Percentiles rank a stretch among this genome's conserved stretches.
These are phyloP conservation scores for Blastocrithidia nonstop DNA, from an alignment of 208 protist genomes.

Conservation along the genomic window DNA sequence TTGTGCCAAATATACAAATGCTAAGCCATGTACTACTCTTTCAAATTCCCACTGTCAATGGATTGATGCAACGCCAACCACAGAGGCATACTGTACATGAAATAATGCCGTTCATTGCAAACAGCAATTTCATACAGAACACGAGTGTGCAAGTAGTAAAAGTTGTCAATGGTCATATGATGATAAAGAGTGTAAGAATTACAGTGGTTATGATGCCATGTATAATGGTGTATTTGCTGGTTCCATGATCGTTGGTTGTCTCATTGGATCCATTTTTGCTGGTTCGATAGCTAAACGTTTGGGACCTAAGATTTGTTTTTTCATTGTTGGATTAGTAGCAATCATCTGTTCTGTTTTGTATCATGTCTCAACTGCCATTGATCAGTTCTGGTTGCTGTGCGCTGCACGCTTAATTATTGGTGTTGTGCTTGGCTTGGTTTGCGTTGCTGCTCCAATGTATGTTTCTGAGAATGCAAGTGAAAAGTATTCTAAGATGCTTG, in stretches of 20 bases:
- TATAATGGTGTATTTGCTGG: slow-evolving; percentile 68
- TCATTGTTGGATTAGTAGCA: slow-evolving; percentile 27
- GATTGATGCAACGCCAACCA: slow-evolving; percentile 3
- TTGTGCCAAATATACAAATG: slow-evolving; percentile 21
- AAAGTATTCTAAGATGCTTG: slow-evolving; percentile 32
- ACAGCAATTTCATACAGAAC: neutral
- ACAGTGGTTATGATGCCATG: slow-evolving; percentile 25
- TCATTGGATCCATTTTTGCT: slow-evolving; percentile 59
- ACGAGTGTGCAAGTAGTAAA: slow-evolving; percentile 9
- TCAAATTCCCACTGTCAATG: slow-evolving; percentile 46
- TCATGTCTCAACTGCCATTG: slow-evolving; percentile 22
- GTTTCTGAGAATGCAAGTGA: slow-evolving; percentile 41
- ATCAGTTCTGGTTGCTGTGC: slow-evolving; percentile 58
- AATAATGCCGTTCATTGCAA: slow-evolving; percentile 6
- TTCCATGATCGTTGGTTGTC: slow-evolving; percentile 68
- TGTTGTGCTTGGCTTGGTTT: slow-evolving; percentile 37
- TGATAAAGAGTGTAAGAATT: slow-evolving; percentile 24
- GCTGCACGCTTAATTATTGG: slow-evolving; percentile 59
- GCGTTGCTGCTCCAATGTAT: slow-evolving; percentile 59
- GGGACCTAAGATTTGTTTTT: slow-evolving; percentile 40
- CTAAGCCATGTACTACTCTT: slow-evolving; percentile 18
- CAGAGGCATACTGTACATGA: slow-evolving; percentile 20
- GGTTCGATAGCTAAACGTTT: slow-evolving; percentile 18
- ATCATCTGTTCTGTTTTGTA: slow-evolving; percentile 38
- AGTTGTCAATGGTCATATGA: slow-evolving; percentile 39